Base-by-base conservation (phyloP, 148 eudicot species). In the Arbutus unedo region DNA sequence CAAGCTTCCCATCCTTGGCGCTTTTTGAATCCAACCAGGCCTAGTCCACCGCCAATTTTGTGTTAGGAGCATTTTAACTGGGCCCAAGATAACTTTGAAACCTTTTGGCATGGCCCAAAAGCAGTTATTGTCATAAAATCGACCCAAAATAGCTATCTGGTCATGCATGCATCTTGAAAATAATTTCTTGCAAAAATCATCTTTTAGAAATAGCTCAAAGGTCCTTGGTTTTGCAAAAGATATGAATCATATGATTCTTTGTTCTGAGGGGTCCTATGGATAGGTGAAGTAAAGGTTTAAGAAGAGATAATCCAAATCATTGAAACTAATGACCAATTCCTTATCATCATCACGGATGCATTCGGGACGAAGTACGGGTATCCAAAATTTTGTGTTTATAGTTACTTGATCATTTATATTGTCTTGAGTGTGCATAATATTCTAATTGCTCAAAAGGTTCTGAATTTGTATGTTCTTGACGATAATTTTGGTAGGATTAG, bases 401-500 rank as follows among this genome's bases (percentile, higher is more conserved):
- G 70, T 2, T 64, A 23, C 62, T 18, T 31, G 41, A 5, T 64
- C 70, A 23, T 64, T 21, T 23, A 50, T 23, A 64, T 5, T 5
- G 70, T 23, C 70, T 64, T 64, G 21, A 25, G 31, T 23, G 38
- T 64, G 31, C 31, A 64, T 25, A 9, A 23, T 8, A 64, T 64
- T 64, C 70, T 23, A 64, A 64, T 64, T 64, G 70, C 70, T 64
- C 70, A 64, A 64, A 64, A 64, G 11, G 14, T 64, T 64, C 41
- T 9, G 70, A 57, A 10, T n/a, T 64, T 64, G 14, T 23, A 21
- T 31, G 38, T 64, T 64, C 70, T 23, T 64, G 70, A 64, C 8
- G 9, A 25, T 64, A 64, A 64, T 21, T 14, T 64, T 60, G 62
- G 2, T 59, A 50, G 66, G 66, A 59, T 59, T 59, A 59, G 23